These are phyloP conservation scores for Argentina anserina DNA, from an alignment of 306 rosid genomes.

Conservation along the genomic window DNA sequence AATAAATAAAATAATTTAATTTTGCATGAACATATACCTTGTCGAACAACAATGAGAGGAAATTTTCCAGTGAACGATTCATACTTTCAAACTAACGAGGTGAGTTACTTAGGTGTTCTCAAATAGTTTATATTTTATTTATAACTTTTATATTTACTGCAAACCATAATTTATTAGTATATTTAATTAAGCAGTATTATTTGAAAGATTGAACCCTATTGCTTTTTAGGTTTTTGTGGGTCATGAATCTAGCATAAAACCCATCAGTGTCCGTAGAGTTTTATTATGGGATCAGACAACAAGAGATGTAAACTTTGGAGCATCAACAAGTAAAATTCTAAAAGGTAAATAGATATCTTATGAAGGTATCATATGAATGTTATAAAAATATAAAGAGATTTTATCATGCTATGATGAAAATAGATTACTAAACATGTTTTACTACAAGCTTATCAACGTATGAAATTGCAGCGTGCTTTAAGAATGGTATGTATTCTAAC, in stretches of 20 bases:
- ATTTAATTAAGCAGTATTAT: neutral
- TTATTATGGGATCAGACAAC: conserved; percentile 40
- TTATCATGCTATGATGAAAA: neutral
- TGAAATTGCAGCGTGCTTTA: conserved; percentile 27
- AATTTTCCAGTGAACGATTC: conserved; percentile 73
- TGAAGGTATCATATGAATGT: neutral
- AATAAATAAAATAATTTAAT: neutral
- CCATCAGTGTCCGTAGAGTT: conserved; percentile 46
- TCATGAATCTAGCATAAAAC: conserved; percentile 40
- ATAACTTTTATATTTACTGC: too few species aligned
- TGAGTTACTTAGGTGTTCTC: neutral
- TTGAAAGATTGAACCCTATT: neutral
- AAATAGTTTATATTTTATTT: neutral
- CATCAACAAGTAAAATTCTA: conserved; percentile 37
- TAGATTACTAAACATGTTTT: neutral
- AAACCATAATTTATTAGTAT: neutral
- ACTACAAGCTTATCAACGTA: conserved; percentile 26
- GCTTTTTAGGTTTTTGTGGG: conserved; percentile 56
- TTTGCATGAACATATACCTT: conserved; percentile 52
- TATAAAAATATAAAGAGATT: neutral
- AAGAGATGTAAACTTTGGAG: conserved; percentile 43
- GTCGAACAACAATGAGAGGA: conserved; percentile 56
- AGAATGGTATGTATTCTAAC: conserved; percentile 32
- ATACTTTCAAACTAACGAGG: conserved; percentile 83
- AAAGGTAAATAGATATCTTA: conserved; percentile 33